phyloP scores from a whole-genome alignment of 2,329 filamentous ascomycete genomes.

The Sphaerulina musiva region DNA sequence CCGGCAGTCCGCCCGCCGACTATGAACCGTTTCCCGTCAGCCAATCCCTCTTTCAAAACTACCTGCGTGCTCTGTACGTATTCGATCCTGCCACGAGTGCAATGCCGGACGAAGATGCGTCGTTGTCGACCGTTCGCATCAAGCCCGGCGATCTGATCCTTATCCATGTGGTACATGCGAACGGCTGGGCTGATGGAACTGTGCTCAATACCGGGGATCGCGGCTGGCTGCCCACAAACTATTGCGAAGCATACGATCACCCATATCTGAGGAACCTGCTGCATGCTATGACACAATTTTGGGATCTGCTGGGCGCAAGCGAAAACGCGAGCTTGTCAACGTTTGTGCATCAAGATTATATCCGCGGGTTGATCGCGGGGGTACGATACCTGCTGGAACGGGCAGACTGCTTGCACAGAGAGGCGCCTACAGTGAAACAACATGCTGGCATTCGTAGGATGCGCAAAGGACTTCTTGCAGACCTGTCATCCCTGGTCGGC shows the following conservation, averaged over 20 bases:
- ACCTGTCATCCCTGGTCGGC: constrained; percentile 84
- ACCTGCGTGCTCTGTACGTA: constrained; percentile 86
- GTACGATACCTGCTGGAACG: constrained; percentile 84
- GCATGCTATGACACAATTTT: constrained; percentile 81
- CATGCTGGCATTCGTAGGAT: constrained; percentile 71
- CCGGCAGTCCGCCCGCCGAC: constrained; percentile 14
- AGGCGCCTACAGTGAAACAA: constrained; percentile 65
- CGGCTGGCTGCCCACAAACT: constrained; percentile 96
- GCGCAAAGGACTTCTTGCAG: constrained; percentile 80
- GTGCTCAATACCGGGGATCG: constrained; percentile 75
- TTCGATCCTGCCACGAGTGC: constrained; percentile 70
- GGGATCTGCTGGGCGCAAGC: constrained; percentile 71
- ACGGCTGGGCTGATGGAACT: constrained; percentile 97
- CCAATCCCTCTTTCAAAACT: constrained; percentile 78
- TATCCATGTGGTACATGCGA: constrained; percentile 93
- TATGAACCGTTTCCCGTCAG: constrained; percentile 9
- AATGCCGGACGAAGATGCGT: constrained; percentile 57
- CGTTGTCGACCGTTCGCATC: constrained; percentile 69
- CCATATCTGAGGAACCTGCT: constrained; percentile 78
- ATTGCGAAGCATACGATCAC: constrained; percentile 91
- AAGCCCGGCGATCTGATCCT: constrained; percentile 87
- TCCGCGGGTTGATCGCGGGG: constrained; percentile 87
- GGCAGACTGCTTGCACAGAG: constrained; percentile 78
- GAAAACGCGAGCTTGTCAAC: constrained; percentile 64
- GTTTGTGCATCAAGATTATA: constrained; percentile 87